These are phyloP conservation scores for Gossypium trilobum DNA, from an alignment of 441 rosid species.

Conservation along the genomic window DNA sequence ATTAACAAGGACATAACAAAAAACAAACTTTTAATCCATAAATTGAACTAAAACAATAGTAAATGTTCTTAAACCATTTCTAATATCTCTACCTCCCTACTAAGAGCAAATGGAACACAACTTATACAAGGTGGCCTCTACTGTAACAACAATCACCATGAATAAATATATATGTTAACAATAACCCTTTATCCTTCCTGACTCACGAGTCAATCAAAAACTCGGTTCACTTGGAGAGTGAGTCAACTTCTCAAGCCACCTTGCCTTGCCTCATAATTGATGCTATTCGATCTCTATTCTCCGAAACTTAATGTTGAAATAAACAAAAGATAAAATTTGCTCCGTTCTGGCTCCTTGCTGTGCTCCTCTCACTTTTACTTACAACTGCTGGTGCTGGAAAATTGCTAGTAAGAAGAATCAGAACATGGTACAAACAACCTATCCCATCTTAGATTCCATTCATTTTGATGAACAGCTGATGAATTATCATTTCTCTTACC, in stretches of 20 bases:
- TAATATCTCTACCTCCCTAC: background rate
- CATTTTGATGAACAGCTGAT: background rate
- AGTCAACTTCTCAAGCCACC: background rate
- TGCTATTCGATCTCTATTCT: background rate
- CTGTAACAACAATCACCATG: background rate
- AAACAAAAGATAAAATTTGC: background rate
- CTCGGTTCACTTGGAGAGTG: too few relatives aligned
- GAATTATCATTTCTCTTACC: background rate
- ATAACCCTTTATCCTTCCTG: too few relatives aligned
- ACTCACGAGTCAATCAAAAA: too few relatives aligned
- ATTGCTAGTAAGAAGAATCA: background rate
- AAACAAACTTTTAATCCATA: background rate
- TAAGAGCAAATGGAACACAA: background rate
- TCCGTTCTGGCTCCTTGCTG: background rate
- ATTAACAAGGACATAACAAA: background rate
- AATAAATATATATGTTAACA: background rate
- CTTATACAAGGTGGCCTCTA: background rate
- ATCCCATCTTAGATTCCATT: background rate
- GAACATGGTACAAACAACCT: background rate
- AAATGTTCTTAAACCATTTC: background rate
- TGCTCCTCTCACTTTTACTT: background rate
- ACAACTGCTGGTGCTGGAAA: background rate
- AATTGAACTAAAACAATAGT: background rate
- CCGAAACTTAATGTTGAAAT: background rate
- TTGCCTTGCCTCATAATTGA: background rate